Percentiles rank a stretch among this genome's conserved stretches.
Conservation (phyloP, 2,329 filamentous ascomycete genomes). For the Sporothrix luriei region DNA sequence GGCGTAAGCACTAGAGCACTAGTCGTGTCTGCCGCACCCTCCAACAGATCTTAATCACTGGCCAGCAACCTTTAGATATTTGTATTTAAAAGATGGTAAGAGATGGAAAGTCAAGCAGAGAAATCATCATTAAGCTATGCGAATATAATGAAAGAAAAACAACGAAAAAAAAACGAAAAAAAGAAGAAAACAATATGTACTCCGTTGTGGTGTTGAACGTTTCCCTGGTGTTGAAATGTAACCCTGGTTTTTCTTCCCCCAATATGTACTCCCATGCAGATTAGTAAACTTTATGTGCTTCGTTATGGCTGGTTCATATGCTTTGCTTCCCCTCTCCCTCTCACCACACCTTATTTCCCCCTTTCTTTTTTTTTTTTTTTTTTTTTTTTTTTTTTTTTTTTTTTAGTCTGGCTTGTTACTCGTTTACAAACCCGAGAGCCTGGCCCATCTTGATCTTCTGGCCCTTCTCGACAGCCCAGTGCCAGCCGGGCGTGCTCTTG, state of each 20-base stretch:
- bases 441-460: conserved; percentile 88
- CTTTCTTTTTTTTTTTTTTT: not conserved
- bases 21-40: not conserved
- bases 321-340: not conserved
- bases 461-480: conserved; percentile 84
- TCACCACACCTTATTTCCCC: too few relatives aligned
- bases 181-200: too few relatives aligned
- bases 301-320: not conserved
- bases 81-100: not conserved
- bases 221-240: conserved; percentile 31
- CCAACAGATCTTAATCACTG: too few relatives aligned
- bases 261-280: conserved; percentile 25
- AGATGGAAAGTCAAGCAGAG: not conserved
- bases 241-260: not conserved
- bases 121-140: conserved; percentile 11
- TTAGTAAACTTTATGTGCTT: conserved; percentile 15
- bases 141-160: not conserved
- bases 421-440: conserved; percentile 73
- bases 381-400: not conserved
- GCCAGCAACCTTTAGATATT: too few relatives aligned
- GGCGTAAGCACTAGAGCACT: conserved; percentile 22
- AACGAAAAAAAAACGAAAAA: not conserved
- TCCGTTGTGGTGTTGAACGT: conserved; percentile 31
- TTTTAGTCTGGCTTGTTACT: conserved; percentile 37
- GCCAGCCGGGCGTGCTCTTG: conserved; percentile 69